Conservation (phyloP, 805 yeast species). For the Isabelozyma pseudorhagii region DNA sequence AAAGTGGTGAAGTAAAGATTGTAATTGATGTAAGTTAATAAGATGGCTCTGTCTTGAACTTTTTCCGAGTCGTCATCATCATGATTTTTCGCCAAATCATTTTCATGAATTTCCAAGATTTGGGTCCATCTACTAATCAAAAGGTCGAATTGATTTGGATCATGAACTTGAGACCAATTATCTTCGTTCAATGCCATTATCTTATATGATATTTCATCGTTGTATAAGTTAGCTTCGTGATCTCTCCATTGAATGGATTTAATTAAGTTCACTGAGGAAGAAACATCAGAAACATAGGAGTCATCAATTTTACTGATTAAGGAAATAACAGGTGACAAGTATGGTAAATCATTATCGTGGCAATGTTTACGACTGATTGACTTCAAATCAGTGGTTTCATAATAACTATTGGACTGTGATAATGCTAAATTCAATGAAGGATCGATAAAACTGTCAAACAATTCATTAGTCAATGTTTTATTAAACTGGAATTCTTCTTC, state of each 20-base stretch:
- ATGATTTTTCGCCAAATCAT: constrained; percentile 47
- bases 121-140: constrained; percentile 67
- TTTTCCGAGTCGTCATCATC: constrained; percentile 53
- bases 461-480: constrained; percentile 49
- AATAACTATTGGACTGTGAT: constrained; percentile 35
- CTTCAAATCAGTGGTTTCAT: constrained; percentile 41
- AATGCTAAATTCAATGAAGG: constrained; percentile 60
- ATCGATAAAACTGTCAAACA: constrained; percentile 58
- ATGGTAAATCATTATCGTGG: constrained; percentile 25
- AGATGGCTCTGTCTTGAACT: constrained; percentile 68
- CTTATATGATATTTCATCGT: constrained; percentile 68
- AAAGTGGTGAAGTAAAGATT: constrained; percentile 62
- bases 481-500: constrained; percentile 15
- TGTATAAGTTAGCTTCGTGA: constrained; percentile 58
- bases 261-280: constrained; percentile 22
- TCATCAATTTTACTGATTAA: constrained; percentile 38
- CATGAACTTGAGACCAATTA: constrained; percentile 20
- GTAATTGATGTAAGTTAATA: constrained; percentile 74
- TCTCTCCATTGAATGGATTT: constrained; percentile 47
- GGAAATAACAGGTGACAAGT: constrained; percentile 38
- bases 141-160: constrained; percentile 51
- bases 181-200: constrained; percentile 38
- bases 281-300: constrained; percentile 30
- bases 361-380: constrained; percentile 46
- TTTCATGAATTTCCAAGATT: constrained; percentile 57